Evolutionary conservation across 2,329 filamentous ascomycete genomes (phyloP).

Genomic region (Zymoseptoria ardabiliae): DNA sequence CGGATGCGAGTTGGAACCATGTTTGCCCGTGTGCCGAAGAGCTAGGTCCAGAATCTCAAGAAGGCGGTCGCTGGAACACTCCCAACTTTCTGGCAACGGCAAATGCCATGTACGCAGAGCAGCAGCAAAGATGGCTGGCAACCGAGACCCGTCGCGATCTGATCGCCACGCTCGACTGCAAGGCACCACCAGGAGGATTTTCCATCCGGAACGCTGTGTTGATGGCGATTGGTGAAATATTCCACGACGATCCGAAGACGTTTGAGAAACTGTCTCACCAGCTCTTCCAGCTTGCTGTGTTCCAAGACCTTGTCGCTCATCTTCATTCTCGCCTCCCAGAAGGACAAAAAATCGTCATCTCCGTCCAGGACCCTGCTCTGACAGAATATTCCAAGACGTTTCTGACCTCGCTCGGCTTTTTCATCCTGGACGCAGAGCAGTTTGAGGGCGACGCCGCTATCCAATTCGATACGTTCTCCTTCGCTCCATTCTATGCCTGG

Average conservation of each 20-base stretch:
- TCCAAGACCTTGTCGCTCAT: not conserved
- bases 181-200: not conserved
- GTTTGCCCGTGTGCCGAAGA: not conserved
- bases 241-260: not conserved
- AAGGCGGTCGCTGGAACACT: not conserved
- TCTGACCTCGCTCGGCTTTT: not conserved
- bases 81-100: not conserved
- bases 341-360: not conserved
- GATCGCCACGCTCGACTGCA: not conserved
- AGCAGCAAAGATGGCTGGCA: not conserved
- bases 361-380: not conserved
- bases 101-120: not conserved
- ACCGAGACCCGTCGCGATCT: not conserved
- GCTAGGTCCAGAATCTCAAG: not conserved
- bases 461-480: not conserved
- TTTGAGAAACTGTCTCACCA: not conserved
- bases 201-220: not conserved
- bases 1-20: not conserved
- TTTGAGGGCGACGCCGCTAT: not conserved
- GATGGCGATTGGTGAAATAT: not conserved
- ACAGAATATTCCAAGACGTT: not conserved
- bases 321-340: not conserved
- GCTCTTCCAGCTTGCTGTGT: not conserved
- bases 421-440: not conserved
- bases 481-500: not conserved